These are phyloP conservation scores for Cinnamomum micranthum DNA, from an alignment of 164 flowering plant species.

Conservation along the genomic window DNA sequence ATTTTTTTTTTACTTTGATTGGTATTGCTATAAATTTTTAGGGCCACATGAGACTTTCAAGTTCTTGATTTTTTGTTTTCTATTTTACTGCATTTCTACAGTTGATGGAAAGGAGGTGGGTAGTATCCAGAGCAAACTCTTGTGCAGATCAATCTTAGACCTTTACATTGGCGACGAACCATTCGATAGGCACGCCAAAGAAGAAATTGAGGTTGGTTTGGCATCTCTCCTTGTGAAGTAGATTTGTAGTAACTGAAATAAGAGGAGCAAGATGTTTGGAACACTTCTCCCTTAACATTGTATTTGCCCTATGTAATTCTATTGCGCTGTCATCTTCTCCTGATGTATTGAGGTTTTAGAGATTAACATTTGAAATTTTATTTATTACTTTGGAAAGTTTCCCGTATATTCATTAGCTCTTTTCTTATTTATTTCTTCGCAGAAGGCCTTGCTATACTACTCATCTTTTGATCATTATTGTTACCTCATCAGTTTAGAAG, in stretches of 20 bases:
- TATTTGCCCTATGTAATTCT: not conserved
- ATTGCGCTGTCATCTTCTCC: not conserved
- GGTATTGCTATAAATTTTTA: not conserved
- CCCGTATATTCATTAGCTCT: no score
- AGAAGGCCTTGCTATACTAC: no score
- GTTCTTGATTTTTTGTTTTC: not conserved
- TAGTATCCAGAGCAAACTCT: constrained; percentile 70
- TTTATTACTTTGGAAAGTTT: not conserved
- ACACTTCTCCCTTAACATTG: not conserved
- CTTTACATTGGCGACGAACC: constrained; percentile 84
- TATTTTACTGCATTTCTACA: constrained; percentile 18
- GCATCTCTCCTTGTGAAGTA: constrained; percentile 48
- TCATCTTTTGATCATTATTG: no score
- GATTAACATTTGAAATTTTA: not conserved
- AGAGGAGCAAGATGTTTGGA: constrained; percentile 1
- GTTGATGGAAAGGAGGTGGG: constrained; percentile 91
- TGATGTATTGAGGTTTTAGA: not conserved
- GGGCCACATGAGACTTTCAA: not conserved
- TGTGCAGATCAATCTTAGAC: constrained; percentile 75
- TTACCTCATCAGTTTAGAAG: no score
- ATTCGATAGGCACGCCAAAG: constrained; percentile 72
- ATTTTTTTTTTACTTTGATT: not conserved
- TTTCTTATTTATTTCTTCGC: no score
- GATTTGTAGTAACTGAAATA: constrained; percentile 10
- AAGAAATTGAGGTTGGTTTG: constrained; percentile 51